Evolutionary conservation across 2,329 filamentous ascomycete species (phyloP), one percentile per base, ranked within the genome.

Genomic region (Lasiodiplodia sp.): DNA sequence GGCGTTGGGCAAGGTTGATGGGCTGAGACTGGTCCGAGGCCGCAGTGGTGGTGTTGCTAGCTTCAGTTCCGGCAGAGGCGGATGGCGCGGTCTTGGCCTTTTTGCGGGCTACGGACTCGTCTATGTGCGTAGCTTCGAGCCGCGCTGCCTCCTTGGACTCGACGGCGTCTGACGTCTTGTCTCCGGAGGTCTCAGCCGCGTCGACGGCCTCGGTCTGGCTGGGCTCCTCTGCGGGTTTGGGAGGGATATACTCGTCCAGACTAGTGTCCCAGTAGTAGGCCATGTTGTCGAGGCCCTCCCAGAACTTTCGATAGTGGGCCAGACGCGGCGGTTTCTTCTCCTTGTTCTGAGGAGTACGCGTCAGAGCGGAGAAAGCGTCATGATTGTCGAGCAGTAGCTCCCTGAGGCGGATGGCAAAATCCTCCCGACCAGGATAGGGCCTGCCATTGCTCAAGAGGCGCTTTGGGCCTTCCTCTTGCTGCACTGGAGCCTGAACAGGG

Each of bases 201-300:
- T 52, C 38, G 58, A 38, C 52, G 18, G 52, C 78, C 76, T 55
- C 75, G 71, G 8, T 71, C 66, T 44, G 66, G 63, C 23, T 72
- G 67, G 58, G 71, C 28, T 69, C 23, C 2, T 52, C 53, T 55
- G 14, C 53, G n/a, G 55, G 16, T 10, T 71, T 71, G 6, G 77
- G 74, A 21, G 78, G 75, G 52, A 82, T 83, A 74, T 88, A 88
- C 37, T 88, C 77, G 71, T 90, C 88, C 58, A 85, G 74, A 69
- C 84, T 87, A 49, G 81, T 82, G 73, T 90, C 88, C 88, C 88
- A 90, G 73, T 88, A 90, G 71, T 87, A 86, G 18, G 86, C 81
- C 82, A 90, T 82, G 44, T 83, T 84, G 71, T 89, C 86, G 65
- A 90, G 79, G 2, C 82, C 84, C 64, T 84, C 82, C 84, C 86